phyloP scores from a whole-genome alignment of 805 yeast genomes.

The Candida rishiriensis region DNA sequence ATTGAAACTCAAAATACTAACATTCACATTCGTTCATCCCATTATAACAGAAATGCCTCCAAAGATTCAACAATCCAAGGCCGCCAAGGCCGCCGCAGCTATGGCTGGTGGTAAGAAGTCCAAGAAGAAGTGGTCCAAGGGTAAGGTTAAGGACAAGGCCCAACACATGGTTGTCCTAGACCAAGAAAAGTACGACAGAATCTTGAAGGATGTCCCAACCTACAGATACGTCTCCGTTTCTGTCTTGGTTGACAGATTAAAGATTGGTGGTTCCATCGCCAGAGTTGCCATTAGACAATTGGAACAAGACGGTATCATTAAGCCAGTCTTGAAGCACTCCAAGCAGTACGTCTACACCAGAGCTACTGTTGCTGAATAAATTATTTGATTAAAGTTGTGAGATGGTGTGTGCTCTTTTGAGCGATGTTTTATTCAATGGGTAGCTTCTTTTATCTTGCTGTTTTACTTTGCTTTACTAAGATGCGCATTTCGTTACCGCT shows the following conservation, averaged over 20 bases:
- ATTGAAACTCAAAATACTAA: conserved; percentile 12
- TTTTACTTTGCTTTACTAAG: too few relatives aligned
- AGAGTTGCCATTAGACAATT: conserved; percentile 96
- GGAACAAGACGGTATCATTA: conserved; percentile 92
- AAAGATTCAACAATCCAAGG: conserved; percentile 98
- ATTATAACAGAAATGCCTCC: conserved; percentile 77
- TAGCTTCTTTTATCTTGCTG: too few relatives aligned
- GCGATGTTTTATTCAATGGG: too few relatives aligned
- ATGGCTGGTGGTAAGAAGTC: conserved; percentile 99
- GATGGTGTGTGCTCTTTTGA: too few relatives aligned
- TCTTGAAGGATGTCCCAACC: conserved; percentile 98
- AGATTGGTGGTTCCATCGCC: conserved; percentile 98
- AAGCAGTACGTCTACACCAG: conserved; percentile 94
- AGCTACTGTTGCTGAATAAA: conserved; percentile 65
- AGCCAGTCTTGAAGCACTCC: conserved; percentile 91
- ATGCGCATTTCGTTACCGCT: too few relatives aligned
- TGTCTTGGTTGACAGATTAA: conserved; percentile 97
- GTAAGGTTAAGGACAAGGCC: conserved; percentile 99
- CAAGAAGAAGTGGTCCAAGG: conserved; percentile 99
- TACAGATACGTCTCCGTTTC: conserved; percentile 98
- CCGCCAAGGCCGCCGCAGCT: conserved; percentile 99
- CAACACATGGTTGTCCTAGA: conserved; percentile 95
- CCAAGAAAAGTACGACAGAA: conserved; percentile 98
- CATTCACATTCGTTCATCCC: conserved; percentile 1
- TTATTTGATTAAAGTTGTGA: conserved; percentile 9